Percentiles rank a stretch among this genome's conserved stretches.
phyloP scores from a whole-genome alignment of 2,329 filamentous ascomycete species.

The Zymoseptoria brevis region DNA sequence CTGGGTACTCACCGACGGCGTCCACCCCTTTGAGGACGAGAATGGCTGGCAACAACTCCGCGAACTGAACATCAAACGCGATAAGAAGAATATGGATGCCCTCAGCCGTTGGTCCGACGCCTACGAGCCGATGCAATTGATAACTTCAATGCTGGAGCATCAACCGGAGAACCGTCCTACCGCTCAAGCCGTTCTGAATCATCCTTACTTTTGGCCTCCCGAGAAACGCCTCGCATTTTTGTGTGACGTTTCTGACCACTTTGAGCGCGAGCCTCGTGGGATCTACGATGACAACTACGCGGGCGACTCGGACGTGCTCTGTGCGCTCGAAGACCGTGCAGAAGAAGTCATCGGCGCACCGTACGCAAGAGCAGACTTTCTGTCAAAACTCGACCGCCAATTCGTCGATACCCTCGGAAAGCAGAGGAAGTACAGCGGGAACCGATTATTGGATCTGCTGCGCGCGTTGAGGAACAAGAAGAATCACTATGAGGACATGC shows the following conservation, averaged over 20 bases:
- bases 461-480: slow-evolving; percentile 90
- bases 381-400: slow-evolving; percentile 63
- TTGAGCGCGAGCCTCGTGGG: slow-evolving; percentile 83
- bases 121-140: slow-evolving; percentile 79
- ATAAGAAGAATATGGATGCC: slow-evolving; percentile 56
- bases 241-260: slow-evolving; percentile 94
- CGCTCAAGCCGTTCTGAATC: slow-evolving; percentile 72
- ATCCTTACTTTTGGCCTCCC: slow-evolving; percentile 93
- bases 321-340: slow-evolving; percentile 47
- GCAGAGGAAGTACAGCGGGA: slow-evolving; percentile 88
- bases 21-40: slow-evolving; percentile 88
- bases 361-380: slow-evolving; percentile 61
- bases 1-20: slow-evolving; percentile 90
- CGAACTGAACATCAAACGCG: slow-evolving; percentile 94
- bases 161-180: slow-evolving; percentile 61
- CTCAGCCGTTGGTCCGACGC: slow-evolving; percentile 60
- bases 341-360: slow-evolving; percentile 41
- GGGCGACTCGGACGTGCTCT: slow-evolving; percentile 51
- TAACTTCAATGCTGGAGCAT: slow-evolving; percentile 67
- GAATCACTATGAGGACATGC: slow-evolving; percentile 97
- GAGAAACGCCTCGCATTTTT: slow-evolving; percentile 86
- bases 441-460: slow-evolving; percentile 73
- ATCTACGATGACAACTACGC: slow-evolving; percentile 24
- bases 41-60: slow-evolving; percentile 77
- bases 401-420: slow-evolving; percentile 89